phyloP scores from a whole-genome alignment of 345 rosid species.

The Eucalyptus curtisii region DNA sequence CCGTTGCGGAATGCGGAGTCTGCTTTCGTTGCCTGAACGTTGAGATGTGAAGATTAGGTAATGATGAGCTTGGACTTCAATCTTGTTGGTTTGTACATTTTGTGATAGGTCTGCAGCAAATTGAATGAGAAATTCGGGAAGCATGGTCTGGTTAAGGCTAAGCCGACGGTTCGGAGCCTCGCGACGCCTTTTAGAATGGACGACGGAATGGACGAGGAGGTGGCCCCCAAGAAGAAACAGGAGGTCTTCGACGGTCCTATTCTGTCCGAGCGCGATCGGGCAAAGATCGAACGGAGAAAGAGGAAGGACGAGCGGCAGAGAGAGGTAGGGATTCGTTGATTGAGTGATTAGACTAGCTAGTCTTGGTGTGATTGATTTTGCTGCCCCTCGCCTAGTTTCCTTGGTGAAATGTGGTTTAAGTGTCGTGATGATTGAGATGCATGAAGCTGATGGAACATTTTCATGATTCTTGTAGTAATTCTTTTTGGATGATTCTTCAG shows the following conservation, averaged over 20 bases:
- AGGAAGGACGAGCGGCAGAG: slow-evolving; percentile 97
- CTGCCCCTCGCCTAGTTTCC: not conserved
- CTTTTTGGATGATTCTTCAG: slow-evolving; percentile 19
- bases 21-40: not conserved
- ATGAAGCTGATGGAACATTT: not conserved
- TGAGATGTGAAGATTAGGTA: not conserved
- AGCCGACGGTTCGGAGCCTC: slow-evolving; percentile 79
- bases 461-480: not conserved
- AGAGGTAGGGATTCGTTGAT: slow-evolving; percentile 30
- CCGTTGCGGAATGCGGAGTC: not conserved
- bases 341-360: not conserved
- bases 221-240: slow-evolving; percentile 75
- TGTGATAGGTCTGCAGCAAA: slow-evolving; percentile 61
- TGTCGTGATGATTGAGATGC: not conserved
- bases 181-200: slow-evolving; percentile 86
- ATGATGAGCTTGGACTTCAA: not conserved
- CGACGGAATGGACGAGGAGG: slow-evolving; percentile 96
- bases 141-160: slow-evolving; percentile 73
- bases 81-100: not conserved
- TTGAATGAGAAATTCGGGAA: slow-evolving; percentile 81
- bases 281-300: slow-evolving; percentile 79
- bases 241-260: slow-evolving; percentile 80
- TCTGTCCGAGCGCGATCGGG: slow-evolving; percentile 69
- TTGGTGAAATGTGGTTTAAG: not conserved
- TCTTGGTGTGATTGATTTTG: not conserved